Conservation (phyloP, 805 yeast genomes). For the Candida namnaoensis region DNA sequence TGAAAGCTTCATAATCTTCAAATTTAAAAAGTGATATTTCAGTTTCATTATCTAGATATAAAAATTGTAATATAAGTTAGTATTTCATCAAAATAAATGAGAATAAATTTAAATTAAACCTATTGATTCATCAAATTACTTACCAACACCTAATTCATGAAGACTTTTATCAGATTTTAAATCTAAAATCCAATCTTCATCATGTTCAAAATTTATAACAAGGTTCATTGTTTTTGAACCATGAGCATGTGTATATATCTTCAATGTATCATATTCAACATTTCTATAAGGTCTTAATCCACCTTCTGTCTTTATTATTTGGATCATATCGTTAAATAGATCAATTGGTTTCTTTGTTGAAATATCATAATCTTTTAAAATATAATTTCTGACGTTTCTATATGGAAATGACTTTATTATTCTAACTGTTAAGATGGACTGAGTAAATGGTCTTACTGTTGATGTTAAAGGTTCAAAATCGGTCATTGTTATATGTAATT, state of each 20-base stretch:
- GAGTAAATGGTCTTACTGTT: conserved; percentile 48
- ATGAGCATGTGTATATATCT: conserved; percentile 91
- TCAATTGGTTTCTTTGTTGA: conserved; percentile 56
- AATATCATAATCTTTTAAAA: conserved; percentile 64
- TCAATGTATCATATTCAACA: conserved; percentile 64
- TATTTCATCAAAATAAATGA: conserved; percentile 14
- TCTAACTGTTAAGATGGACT: conserved; percentile 76
- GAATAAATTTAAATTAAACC: too few relatives aligned
- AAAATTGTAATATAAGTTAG: conserved; percentile 6
- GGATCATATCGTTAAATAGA: conserved; percentile 43
- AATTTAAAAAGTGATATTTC: conserved; percentile 78
- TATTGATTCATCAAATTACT: conserved; percentile 1
- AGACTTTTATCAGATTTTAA: conserved; percentile 23
- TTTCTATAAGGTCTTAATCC: conserved; percentile 76
- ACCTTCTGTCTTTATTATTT: conserved; percentile 46
- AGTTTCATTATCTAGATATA: conserved; percentile 64
- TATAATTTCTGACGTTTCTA: conserved; percentile 74
- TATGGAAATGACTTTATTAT: conserved; percentile 88
- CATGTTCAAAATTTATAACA: conserved; percentile 83
- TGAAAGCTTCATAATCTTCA: conserved; percentile 57
- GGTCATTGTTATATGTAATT: conserved; percentile 6
- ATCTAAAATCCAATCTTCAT: conserved; percentile 61
- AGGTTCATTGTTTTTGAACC: conserved; percentile 89
- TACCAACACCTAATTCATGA: conserved; percentile 29
- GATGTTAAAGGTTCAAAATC: conserved; percentile 67